Evolutionary conservation across 768 basidiomycete species (phyloP).

Genomic region (Leccinum uliginosum): DNA sequence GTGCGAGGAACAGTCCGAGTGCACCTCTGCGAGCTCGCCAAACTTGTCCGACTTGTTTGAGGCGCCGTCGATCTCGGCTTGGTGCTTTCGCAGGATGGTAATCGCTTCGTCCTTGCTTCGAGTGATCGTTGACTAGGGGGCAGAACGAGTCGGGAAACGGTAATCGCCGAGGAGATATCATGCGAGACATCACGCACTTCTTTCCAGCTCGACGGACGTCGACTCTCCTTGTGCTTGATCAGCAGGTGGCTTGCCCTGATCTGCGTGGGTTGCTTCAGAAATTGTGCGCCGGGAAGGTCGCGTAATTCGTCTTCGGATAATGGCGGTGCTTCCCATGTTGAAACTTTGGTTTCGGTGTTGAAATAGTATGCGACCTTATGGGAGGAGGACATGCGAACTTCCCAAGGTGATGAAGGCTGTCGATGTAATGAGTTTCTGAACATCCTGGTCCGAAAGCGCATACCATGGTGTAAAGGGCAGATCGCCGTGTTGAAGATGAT

Average conservation of each 20-base stretch:
- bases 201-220: constrained; percentile 81
- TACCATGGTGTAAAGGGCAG: constrained; percentile 20
- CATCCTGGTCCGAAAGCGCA: constrained; percentile 1
- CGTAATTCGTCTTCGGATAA: constrained; percentile 58
- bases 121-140: constrained; percentile 56
- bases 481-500: constrained; percentile 10
- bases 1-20: constrained; percentile 92
- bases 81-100: constrained; percentile 62
- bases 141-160: constrained; percentile 31
- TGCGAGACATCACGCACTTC: constrained; percentile 46
- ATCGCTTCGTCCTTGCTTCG: constrained; percentile 88
- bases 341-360: constrained; percentile 65
- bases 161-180: background rate
- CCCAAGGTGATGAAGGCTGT: constrained; percentile 49
- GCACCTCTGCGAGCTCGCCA: constrained; percentile 61
- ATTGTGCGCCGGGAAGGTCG: constrained; percentile 63
- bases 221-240: constrained; percentile 82
- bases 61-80: constrained; percentile 51
- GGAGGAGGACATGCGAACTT: constrained; percentile 82
- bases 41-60: constrained; percentile 54
- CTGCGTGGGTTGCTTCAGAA: constrained; percentile 45
- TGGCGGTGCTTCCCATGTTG: constrained; percentile 70
- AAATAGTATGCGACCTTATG: constrained; percentile 83
- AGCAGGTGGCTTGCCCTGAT: constrained; percentile 95
- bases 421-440: constrained; percentile 7